phyloP scores from a whole-genome alignment of 345 rosid genomes.

The Alliaria petiolata region DNA sequence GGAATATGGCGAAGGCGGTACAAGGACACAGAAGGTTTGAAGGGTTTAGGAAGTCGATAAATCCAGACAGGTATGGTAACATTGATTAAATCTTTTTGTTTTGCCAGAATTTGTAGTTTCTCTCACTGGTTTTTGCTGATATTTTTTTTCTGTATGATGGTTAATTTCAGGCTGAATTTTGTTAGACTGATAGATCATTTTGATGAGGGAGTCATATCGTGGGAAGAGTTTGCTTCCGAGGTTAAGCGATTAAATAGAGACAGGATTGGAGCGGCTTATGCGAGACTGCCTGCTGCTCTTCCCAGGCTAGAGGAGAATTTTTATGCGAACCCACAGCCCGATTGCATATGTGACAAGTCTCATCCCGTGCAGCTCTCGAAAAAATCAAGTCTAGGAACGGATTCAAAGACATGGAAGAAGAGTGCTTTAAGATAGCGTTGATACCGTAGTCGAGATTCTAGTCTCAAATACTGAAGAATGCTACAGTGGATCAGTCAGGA shows the following conservation, averaged over 20 bases:
- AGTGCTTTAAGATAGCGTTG: conserved; percentile 19
- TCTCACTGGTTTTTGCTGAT: conserved; percentile 10
- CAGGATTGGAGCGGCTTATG: conserved; percentile 76
- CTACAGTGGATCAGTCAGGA: neutral
- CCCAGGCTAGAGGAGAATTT: conserved; percentile 90
- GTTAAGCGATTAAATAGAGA: conserved; percentile 56
- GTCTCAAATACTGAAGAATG: neutral
- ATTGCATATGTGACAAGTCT: conserved; percentile 64
- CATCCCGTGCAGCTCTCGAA: conserved; percentile 20
- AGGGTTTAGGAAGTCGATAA: conserved; percentile 81
- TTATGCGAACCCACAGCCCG: conserved; percentile 87
- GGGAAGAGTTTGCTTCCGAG: conserved; percentile 72
- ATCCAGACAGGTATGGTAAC: conserved; percentile 65
- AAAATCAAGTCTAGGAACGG: conserved; percentile 23
- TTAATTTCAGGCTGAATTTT: conserved; percentile 61
- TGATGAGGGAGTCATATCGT: conserved; percentile 54
- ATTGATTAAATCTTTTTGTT: too few relatives aligned
- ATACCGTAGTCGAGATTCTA: neutral
- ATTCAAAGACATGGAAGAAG: conserved; percentile 12
- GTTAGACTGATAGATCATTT: conserved; percentile 66
- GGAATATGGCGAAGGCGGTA: conserved; percentile 98
- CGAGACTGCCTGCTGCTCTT: conserved; percentile 53
- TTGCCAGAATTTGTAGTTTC: neutral
- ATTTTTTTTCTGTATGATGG: neutral
- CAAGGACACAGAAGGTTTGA: conserved; percentile 88